Evolutionary conservation across 1,139 yeast genomes (phyloP).

Genomic region (Scheffersomyces stambukii): DNA sequence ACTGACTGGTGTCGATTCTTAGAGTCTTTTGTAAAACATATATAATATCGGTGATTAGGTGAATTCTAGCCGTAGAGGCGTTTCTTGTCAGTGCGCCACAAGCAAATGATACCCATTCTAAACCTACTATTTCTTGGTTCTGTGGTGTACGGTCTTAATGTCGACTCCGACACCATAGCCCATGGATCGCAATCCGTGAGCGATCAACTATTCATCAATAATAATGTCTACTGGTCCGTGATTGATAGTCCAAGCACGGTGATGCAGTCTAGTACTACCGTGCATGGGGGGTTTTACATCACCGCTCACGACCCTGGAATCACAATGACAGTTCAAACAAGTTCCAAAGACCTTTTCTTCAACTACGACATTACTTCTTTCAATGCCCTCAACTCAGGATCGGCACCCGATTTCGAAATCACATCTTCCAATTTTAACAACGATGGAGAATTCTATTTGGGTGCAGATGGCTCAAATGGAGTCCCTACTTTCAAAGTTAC

Average conservation of each 20-base stretch:
- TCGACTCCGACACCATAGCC: no score
- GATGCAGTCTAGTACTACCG: constrained; percentile 17
- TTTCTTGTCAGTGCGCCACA: no score
- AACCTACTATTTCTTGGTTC: no score
- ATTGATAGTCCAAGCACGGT: constrained; percentile 21
- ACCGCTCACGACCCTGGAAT: constrained; percentile 6
- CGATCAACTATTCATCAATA: no score
- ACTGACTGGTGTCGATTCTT: no score
- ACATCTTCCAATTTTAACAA: constrained; percentile 17
- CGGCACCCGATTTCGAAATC: constrained; percentile 16
- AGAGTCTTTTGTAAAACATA: no score
- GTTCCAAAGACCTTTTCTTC: constrained; percentile 9
- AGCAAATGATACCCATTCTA: no score
- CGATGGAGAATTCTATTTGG: constrained; percentile 23
- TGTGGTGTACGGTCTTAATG: no score
- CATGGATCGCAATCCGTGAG: no score
- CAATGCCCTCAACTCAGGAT: constrained; percentile 13
- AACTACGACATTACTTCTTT: constrained; percentile 20
- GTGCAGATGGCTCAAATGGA: constrained; percentile 18
- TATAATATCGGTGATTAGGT: no score
- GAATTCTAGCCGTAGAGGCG: no score
- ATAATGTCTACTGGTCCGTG: constrained; percentile 30
- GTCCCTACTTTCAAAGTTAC: constrained; percentile 17
- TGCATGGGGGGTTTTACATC: constrained; percentile 21
- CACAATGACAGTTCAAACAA: constrained; percentile 9